Conservation (phyloP, 257 asterid genomes). For the Rubia yunnanensis region DNA sequence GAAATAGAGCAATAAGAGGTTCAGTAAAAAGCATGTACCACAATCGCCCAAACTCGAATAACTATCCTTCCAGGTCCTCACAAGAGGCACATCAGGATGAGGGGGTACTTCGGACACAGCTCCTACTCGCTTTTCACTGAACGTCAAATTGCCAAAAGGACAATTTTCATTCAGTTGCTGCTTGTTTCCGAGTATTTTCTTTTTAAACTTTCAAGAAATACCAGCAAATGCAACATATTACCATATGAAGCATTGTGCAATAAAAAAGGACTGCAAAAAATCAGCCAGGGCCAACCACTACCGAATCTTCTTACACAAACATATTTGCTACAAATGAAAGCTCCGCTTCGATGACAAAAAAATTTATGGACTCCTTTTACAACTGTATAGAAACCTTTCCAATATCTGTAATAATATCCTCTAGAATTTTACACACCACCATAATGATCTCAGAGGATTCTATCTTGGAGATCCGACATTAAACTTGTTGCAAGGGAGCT, state of each 20-base stretch:
- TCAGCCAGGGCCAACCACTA: conserved; percentile 3
- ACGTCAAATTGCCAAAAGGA: too few species aligned
- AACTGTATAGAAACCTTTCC: conserved; percentile 12
- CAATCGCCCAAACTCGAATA: too few species aligned
- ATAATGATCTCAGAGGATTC: conserved; percentile 46
- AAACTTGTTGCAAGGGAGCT: conserved; percentile 64
- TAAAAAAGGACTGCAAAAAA: background rate
- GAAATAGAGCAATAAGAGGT: too few species aligned
- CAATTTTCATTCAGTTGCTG: too few species aligned
- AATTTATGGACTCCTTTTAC: conserved; percentile 13
- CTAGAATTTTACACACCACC: conserved; percentile 18
- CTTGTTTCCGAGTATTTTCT: too few species aligned
- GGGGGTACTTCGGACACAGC: too few species aligned
- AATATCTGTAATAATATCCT: conserved; percentile 23
- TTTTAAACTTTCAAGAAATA: too few species aligned
- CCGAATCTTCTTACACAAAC: background rate
- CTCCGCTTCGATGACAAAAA: background rate
- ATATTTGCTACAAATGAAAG: conserved; percentile 2
- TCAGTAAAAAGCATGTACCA: too few species aligned
- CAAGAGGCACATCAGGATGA: too few species aligned
- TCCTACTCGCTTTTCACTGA: too few species aligned
- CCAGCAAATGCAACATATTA: too few species aligned
- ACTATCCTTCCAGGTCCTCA: too few species aligned
- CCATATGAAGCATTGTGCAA: background rate
- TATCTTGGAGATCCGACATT: conserved; percentile 83